Evolutionary conservation across 2,329 filamentous ascomycete species (phyloP), one percentile per base, ranked within the genome.

Genomic region (Nannizzia gypsea): DNA sequence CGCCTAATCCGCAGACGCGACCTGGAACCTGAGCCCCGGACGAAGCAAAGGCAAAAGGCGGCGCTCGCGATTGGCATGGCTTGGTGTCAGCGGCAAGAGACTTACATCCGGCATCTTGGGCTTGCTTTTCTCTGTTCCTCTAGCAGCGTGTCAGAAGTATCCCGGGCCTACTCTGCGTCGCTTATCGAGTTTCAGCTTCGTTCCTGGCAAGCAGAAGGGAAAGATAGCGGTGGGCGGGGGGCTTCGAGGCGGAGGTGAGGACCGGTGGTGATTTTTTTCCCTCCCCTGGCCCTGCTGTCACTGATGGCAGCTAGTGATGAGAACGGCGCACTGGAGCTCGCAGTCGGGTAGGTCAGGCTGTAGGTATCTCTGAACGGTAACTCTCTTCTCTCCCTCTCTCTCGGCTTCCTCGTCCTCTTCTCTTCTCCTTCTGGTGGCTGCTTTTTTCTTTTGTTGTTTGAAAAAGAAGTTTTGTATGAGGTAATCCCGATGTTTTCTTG

Each of bases 41-140:
- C 20, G 28, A 20, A 42, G 15, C 55, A 24, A 22, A 34, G n/a
- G n/a, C 31, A 34, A 6, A 34, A 9, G 6, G 31, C 31, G 31
- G 31, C 31, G 20, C 20, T n/a, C 9, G 11, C 1, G 20, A 48
- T 5, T 26, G 44, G 13, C 9, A 48, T 26, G 20, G 13, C 9
- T 24, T 26, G 20, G 20, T 15, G 5, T 15, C 6, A 34, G 26
- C 22, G 9, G 26, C 11, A 17, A 3, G 46, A 6, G 61, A 71
- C 74, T 69, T 64, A 76, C 75, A 68, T 77, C 75, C 61, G 75
- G 75, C 75, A 77, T 77, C 59, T 68, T 75, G 70, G 44, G 50
- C 56, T 26, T 50, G 36, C 24, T 60, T 48, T 2, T 5, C 44
- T 22, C 9, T 48, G 8, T 48, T 48, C 6, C 44, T 48, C n/a